Evolutionary conservation across 441 rosid species (phyloP).

Genomic region (Bocquillonia castaneifolia): DNA sequence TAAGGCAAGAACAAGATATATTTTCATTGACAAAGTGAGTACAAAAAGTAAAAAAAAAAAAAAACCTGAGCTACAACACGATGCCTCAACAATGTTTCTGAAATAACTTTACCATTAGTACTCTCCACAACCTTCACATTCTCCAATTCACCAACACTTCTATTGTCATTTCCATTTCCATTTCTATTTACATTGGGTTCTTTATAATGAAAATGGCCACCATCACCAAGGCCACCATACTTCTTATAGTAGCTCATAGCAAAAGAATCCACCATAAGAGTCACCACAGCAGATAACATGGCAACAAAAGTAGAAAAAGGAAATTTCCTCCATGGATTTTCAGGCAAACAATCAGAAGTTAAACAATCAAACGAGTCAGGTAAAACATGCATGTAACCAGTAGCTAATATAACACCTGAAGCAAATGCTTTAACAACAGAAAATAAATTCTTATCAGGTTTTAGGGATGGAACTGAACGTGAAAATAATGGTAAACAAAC

Average conservation of each 20-base stretch:
- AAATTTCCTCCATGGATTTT: constrained; percentile 43
- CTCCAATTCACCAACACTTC: background rate
- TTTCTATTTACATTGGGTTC: too few species aligned
- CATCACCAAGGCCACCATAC: background rate
- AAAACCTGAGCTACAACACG: constrained; percentile 17
- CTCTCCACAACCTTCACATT: background rate
- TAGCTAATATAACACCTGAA: constrained; percentile 44
- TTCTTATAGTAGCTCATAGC: constrained; percentile 26
- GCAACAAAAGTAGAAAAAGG: constrained; percentile 47
- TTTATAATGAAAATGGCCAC: background rate
- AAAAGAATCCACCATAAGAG: constrained; percentile 44
- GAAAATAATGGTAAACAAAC: constrained; percentile 35
- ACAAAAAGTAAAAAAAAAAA: background rate
- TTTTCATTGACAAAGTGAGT: too few species aligned
- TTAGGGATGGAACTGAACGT: constrained; percentile 25
- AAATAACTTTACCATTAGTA: background rate
- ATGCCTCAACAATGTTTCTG: background rate
- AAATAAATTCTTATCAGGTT: constrained; percentile 29
- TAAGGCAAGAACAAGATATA: too few species aligned
- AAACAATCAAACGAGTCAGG: constrained; percentile 42
- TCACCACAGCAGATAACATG: constrained; percentile 40
- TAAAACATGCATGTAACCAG: constrained; percentile 52
- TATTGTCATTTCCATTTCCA: background rate
- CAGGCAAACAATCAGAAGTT: constrained; percentile 32
- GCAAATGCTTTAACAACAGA: constrained; percentile 38